phyloP scores from a whole-genome alignment of 306 rosid species.

The Delonix regia region DNA sequence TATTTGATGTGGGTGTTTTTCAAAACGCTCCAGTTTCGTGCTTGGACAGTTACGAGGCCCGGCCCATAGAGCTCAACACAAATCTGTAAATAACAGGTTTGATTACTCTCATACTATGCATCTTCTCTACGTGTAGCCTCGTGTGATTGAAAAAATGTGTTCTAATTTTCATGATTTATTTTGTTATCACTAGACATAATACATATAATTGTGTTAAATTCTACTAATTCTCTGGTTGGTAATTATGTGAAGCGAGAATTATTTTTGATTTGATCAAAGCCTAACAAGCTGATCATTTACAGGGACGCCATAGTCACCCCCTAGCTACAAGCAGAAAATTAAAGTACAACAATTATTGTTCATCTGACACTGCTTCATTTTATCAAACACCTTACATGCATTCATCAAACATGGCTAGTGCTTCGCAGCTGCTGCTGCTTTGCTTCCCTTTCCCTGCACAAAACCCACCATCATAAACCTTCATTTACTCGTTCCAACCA shows the following conservation, averaged over 20 bases:
- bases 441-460: slow-evolving; percentile 70
- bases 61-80: no score
- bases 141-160: no score
- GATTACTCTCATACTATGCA: no score
- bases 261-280: slow-evolving; percentile 27
- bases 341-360: not conserved
- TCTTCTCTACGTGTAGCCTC: no score
- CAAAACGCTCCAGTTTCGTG: no score
- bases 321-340: slow-evolving; percentile 5
- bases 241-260: not conserved
- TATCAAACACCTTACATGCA: not conserved
- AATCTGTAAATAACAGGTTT: no score
- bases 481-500: not conserved
- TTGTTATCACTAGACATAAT: no score
- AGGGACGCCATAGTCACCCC: not conserved
- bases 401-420: slow-evolving; percentile 29
- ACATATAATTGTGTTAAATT: no score
- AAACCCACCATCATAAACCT: slow-evolving; percentile 12
- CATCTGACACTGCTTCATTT: not conserved
- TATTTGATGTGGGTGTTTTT: no score
- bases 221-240: not conserved
- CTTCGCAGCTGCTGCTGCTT: slow-evolving; percentile 59
- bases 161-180: no score
- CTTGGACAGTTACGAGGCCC: no score
- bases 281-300: slow-evolving; percentile 15